These are phyloP conservation scores for Boletus barrowsii DNA, from an alignment of 768 basidiomycete species.

Conservation along the genomic window DNA sequence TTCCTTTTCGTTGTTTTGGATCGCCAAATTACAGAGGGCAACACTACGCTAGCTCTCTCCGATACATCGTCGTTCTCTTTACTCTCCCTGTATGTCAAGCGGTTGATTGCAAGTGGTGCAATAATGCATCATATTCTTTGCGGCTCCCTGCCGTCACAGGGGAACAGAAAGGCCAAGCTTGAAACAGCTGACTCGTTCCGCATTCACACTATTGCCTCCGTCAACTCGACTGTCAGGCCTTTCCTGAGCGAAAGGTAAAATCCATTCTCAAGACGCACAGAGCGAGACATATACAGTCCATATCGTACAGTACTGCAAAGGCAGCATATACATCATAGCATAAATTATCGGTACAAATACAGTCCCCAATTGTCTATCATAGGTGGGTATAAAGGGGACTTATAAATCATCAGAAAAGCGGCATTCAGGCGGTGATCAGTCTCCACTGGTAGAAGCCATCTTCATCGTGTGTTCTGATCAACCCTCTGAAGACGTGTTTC, in stretches of 20 bases:
- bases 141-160: too few relatives aligned
- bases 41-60: too few relatives aligned
- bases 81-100: neutral
- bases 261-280: neutral
- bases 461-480: conserved; percentile 30
- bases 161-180: neutral
- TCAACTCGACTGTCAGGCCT: neutral
- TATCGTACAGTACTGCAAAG: neutral
- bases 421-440: conserved; percentile 20
- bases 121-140: too few relatives aligned
- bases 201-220: neutral
- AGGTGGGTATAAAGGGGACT: neutral
- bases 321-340: conserved; percentile 1
- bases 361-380: neutral
- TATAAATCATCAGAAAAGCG: neutral
- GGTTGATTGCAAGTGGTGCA: neutral
- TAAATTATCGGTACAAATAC: neutral
- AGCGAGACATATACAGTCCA: neutral
- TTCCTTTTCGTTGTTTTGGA: too few relatives aligned
- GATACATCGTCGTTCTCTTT: neutral
- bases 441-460: conserved; percentile 32
- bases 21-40: too few relatives aligned
- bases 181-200: neutral
- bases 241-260: neutral
- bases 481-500: conserved; percentile 35